Conservation (phyloP, 441 rosid genomes). For the Macaranga tanarius region DNA sequence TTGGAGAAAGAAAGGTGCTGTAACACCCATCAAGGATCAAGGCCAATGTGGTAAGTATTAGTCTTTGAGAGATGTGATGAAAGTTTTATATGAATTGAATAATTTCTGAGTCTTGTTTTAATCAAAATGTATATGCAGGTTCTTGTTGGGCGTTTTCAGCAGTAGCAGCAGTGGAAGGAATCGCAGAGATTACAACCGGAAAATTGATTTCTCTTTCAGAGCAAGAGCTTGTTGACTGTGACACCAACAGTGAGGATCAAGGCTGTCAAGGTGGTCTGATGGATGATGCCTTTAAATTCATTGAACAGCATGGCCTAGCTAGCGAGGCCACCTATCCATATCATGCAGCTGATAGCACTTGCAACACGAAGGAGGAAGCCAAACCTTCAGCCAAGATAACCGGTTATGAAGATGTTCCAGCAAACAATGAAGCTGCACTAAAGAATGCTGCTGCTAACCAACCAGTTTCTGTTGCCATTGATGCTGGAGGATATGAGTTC, state of each 20-base stretch:
- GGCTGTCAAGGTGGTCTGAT: conserved; percentile 78
- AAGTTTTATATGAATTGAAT: background rate
- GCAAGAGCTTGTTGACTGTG: conserved; percentile 72
- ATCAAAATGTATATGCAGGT: conserved; percentile 8
- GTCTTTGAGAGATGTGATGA: background rate
- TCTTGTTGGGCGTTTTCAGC: conserved; percentile 80
- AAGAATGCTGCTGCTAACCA: conserved; percentile 62
- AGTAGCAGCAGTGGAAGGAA: conserved; percentile 69
- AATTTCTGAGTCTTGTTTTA: background rate
- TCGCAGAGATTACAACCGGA: conserved; percentile 52
- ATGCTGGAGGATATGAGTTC: conserved; percentile 57
- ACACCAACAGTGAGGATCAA: conserved; percentile 48
- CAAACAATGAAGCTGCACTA: conserved; percentile 56
- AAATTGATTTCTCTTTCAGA: conserved; percentile 58
- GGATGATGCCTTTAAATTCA: conserved; percentile 70
- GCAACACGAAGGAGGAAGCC: conserved; percentile 36
- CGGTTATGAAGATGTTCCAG: conserved; percentile 65
- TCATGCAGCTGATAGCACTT: conserved; percentile 35
- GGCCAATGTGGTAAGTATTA: conserved; percentile 55
- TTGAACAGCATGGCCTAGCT: conserved; percentile 56
- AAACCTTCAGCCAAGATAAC: conserved; percentile 43
- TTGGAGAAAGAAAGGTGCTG: conserved; percentile 77
- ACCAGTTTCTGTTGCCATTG: conserved; percentile 74
- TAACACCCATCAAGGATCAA: conserved; percentile 66
- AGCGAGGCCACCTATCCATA: conserved; percentile 59